Conservation (phyloP, 495 filamentous ascomycete genomes). For the Hypoxylon subgilvum region DNA sequence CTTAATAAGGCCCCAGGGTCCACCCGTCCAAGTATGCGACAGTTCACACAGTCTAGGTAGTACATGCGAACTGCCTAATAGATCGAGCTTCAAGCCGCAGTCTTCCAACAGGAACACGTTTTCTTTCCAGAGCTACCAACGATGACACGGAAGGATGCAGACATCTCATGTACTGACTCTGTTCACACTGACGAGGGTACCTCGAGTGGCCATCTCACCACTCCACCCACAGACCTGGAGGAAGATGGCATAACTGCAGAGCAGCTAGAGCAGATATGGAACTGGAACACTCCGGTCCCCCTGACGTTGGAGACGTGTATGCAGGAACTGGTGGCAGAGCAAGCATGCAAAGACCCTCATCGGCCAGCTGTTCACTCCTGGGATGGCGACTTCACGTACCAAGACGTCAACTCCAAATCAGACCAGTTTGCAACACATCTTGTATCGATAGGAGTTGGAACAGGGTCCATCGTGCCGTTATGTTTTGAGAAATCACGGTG, state of each 20-base stretch:
- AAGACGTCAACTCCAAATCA: constrained; percentile 57
- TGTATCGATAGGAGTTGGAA: constrained; percentile 48
- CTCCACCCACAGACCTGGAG: constrained; percentile 39
- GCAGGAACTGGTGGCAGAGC: constrained; percentile 48
- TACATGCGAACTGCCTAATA: not conserved
- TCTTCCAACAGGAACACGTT: constrained; percentile 3
- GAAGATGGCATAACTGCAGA: constrained; percentile 37
- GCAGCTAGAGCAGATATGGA: constrained; percentile 47
- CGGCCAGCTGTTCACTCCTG: constrained; percentile 53
- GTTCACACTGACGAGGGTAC: constrained; percentile 33
- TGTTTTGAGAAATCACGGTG: constrained; percentile 63
- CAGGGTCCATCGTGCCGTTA: constrained; percentile 56
- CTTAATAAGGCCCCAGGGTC: constrained; percentile 14
- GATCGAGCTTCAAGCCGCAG: constrained; percentile 7
- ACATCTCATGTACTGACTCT: constrained; percentile 21
- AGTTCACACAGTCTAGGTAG: no score
- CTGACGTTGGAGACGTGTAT: constrained; percentile 45
- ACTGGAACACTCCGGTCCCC: constrained; percentile 49
- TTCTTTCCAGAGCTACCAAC: constrained; percentile 2
- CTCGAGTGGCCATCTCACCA: constrained; percentile 32
- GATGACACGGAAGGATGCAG: constrained; percentile 23
- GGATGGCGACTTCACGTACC: constrained; percentile 66
- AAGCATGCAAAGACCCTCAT: constrained; percentile 35
- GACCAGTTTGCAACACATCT: constrained; percentile 56
- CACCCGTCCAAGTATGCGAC: constrained; percentile 9